Evolutionary conservation across 331 rosid species (phyloP), one percentile per base, ranked within the genome.

Genomic region (Pyracantha coccinea): DNA sequence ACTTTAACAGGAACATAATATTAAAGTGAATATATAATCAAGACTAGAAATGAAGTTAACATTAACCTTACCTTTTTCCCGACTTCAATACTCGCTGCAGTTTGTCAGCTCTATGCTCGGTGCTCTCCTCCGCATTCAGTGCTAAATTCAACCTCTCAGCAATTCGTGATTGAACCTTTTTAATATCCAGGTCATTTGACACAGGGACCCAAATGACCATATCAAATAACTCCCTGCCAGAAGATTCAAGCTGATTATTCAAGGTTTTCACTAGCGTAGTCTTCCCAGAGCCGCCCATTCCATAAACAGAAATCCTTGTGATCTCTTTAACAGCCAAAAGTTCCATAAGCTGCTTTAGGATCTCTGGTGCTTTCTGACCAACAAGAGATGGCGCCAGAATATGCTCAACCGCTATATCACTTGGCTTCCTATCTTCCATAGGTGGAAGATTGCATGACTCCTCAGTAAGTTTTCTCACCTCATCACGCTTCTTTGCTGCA

Each of bases 261-360:
- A 79, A 45, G 27, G 71, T 79, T 60, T 47, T 73, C 23, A 73
- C 74, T 12, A 79, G 74, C 2, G 78, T 45, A 67, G 78, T 73
- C 27, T 79, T 79, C 65, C 78, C 78, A 10, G 76, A 55, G 16
- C 78, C 78, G 24, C 78, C 78, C 75, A 67, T 58, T 24, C 78
- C 78, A 66, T 58, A 79, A 25, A 79, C 71, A 58, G 65, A 64
- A 73, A 73, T 67, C 57, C 57, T 79, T 8, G 19, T 20, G 23
- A 66, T 25, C 6, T n/a, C 19, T 45, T 67, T 23, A n/a, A 66
- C 78, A 29, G 20, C 32, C 45, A 79, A 60, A 41, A 58, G 20
- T 31, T 20, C 35, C 83, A 73, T 66, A 11, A 54, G 66, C 66
- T 66, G 79, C 58, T 54, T 41, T 4, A 75, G 33, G 44, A 16